Evolutionary conservation across 2,329 filamentous ascomycete genomes (phyloP), one percentile per base, ranked within the genome.

Genomic region (Pseudocercospora cruenta): DNA sequence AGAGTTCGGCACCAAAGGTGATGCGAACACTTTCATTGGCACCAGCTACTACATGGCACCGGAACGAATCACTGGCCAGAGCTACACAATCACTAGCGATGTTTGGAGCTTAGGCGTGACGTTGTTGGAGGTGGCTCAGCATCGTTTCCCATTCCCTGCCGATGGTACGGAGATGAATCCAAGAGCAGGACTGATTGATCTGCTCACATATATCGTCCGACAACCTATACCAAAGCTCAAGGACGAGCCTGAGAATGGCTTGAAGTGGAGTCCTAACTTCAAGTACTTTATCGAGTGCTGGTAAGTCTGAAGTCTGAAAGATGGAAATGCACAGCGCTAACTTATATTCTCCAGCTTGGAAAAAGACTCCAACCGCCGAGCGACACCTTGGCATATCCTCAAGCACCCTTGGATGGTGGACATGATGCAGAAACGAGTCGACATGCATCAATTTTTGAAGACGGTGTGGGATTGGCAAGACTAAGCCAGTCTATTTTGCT

Each of bases 241-340:
- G 80, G 95, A 99, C 72, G 95, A 99, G 80, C 74, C 75, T 3
- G 76, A 77, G 39, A 92, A 91, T 72, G 90, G 90, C 66, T 96
- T 99, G 72, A 90, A 90, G 77, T 99, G 95, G 95, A 96, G 92
- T 73, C 92, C 96, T 73, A 96, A 92, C 76, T 98, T 99, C 82
- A 99, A 99, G 80, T 97, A 97, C 79, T 99, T 99, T 75, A 97
- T 99, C 74, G 94, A 97, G 82, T 97, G 94, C 87, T 98, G 95
- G 94, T 98, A 87, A 78, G 92, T 89, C 63, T 19, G 22, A 39
- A 22, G 12, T 16, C 7, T 12, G 12, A 8, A 21, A 4, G n/a
- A 10, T 28, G 47, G 58, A 5, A n/a, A 16, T 33, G 24, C 8
- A 39, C 57, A 9, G 43, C 51, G 31, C 76, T 80, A 70, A 79